Evolutionary conservation across 2,329 filamentous ascomycete species (phyloP), one percentile per base, ranked within the genome.

Genomic region (Arthrobotrys iridis): DNA sequence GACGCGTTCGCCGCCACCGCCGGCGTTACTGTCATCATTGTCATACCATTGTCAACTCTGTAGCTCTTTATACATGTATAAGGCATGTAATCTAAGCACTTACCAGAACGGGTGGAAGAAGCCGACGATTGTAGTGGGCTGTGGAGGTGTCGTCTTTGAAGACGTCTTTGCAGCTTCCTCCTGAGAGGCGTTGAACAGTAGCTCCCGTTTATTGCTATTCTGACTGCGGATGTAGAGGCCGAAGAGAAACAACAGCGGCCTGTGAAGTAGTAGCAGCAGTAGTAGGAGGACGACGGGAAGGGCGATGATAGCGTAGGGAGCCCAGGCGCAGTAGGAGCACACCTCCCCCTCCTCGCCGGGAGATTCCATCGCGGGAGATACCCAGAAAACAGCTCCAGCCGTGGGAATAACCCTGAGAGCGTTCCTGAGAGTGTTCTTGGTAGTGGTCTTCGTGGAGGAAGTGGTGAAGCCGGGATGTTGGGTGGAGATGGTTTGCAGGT

Each of bases 71-170:
- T 6, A 37, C 13, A n/a, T 13, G 33, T 37, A 30, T 13, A 7
- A 30, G 40, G 60, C 24, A n/a, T 70, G 28, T 50, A 11, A 43
- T 35, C 3, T 37, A 80, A 86, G 77, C n/a, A n/a, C n/a, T n/a
- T 85, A 94, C 92, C 95, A 98, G 82, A 97, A 99, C 0, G 95
- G 95, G 82, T 99, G 95, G 81, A 99, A 97, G 86, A 99, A 98
- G 50, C 93, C 95, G 77, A 98, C 88, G 62, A 97, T 89, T 30
- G 67, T 41, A 26, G 60, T 60, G 10, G 72, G 59, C 26, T 59
- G 57, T 15, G 73, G 20, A 11, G 26, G 22, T 26, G n/a, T n/a
- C n/a, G 26, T 30, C 15, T 68, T 57, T 2, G 11, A 13, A 4
- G 60, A 6, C 11, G 52, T 18, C 4, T 20, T 40, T 10, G 24